These are phyloP conservation scores for Erythrobasidium yunnanense DNA, from an alignment of 768 basidiomycete genomes.

Conservation along the genomic window DNA sequence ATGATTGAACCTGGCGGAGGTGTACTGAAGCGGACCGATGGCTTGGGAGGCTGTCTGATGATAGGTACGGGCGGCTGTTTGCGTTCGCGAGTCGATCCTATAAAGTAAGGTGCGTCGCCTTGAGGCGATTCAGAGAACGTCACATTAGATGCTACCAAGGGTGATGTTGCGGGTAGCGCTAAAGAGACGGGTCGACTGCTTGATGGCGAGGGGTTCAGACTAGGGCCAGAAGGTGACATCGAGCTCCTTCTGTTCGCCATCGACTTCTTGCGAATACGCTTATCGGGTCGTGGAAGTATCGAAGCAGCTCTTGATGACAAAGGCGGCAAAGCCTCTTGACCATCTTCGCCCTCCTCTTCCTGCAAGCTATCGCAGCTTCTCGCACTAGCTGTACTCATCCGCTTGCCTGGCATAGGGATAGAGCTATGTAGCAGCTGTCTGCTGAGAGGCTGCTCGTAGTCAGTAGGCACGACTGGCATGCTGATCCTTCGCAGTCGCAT, in stretches of 20 bases:
- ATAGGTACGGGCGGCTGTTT: background rate
- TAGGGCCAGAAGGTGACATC: background rate
- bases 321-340: background rate
- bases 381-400: slow-evolving; percentile 32
- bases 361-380: slow-evolving; percentile 32
- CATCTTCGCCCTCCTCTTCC: slow-evolving; percentile 32
- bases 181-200: slow-evolving; percentile 15
- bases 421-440: background rate
- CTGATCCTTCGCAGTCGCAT: slow-evolving; percentile 27
- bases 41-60: background rate
- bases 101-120: background rate
- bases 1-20: background rate
- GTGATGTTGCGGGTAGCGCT: slow-evolving; percentile 18
- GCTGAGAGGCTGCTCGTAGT: background rate
- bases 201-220: background rate
- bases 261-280: background rate
- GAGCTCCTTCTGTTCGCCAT: background rate
- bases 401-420: background rate
- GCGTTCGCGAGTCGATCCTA: background rate
- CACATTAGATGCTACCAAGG: slow-evolving; percentile 8
- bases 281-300: background rate
- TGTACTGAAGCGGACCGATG: slow-evolving; percentile 8
- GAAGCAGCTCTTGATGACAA: too few species aligned
- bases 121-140: background rate
- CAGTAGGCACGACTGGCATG: slow-evolving; percentile 20